phyloP scores from a whole-genome alignment of 2,329 filamentous ascomycete species.

The Dichotomopilus funicola region DNA sequence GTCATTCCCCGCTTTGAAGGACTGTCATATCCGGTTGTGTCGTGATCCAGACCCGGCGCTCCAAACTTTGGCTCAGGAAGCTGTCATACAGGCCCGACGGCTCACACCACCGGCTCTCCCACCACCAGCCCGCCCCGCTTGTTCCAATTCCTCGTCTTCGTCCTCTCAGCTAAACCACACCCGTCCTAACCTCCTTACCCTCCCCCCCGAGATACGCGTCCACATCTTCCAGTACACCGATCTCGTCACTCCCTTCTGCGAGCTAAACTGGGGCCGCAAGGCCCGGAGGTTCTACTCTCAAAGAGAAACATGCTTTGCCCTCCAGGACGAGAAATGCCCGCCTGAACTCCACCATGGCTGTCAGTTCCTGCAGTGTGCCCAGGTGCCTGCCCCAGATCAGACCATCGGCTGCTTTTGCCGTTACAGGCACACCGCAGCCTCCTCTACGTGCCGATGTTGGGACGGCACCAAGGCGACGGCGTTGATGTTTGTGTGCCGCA shows the following conservation, averaged over 20 bases:
- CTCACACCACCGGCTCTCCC: neutral
- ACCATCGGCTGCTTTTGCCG: conserved; percentile 16
- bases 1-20: conserved; percentile 1
- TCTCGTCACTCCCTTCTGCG: conserved; percentile 18
- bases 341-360: neutral
- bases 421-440: conserved; percentile 7
- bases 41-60: neutral
- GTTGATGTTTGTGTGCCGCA: conserved; percentile 15
- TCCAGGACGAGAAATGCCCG: neutral
- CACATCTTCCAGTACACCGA: conserved; percentile 23
- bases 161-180: no score
- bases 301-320: neutral
- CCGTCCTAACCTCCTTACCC: conserved; percentile 3
- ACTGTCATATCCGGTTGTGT: neutral
- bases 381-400: neutral
- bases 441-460: conserved; percentile 17
- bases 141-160: no score
- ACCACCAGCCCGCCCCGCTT: no score
- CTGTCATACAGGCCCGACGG: neutral
- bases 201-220: conserved; percentile 21
- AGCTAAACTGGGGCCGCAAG: conserved; percentile 17
- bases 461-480: neutral
- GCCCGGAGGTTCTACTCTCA: neutral
- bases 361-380: neutral
- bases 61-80: neutral